A percentile compares a stretch with the other conserved stretches of the same genome.
Conservation (phyloP, 345 rosid species). For the Brassica cretica region DNA sequence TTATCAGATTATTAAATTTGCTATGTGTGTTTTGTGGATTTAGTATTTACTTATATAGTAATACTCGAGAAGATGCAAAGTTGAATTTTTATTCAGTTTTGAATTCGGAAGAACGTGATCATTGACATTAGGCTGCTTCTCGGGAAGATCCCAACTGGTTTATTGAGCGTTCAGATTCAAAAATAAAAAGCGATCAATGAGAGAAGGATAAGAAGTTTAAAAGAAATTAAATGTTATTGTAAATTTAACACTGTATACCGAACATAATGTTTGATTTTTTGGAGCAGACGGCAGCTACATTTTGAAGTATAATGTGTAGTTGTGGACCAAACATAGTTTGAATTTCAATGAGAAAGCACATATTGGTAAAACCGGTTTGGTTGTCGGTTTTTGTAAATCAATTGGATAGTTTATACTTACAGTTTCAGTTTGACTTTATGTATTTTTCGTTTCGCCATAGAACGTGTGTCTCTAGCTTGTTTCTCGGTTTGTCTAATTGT, state of each 20-base stretch:
- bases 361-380: conserved; percentile 1
- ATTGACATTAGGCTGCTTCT: conserved; percentile 17
- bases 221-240: background rate
- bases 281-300: conserved; percentile 25
- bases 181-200: conserved; percentile 8
- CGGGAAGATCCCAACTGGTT: conserved; percentile 14
- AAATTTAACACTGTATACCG: background rate
- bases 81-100: conserved; percentile 24
- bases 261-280: conserved; percentile 17
- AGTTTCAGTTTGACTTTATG: background rate
- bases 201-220: background rate
- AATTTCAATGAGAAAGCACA: conserved; percentile 10
- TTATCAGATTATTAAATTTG: background rate
- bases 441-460: background rate
- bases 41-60: conserved; percentile 21
- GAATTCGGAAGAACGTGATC: conserved; percentile 13
- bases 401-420: background rate
- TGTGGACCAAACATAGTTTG: conserved; percentile 17
- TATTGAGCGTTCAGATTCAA: background rate
- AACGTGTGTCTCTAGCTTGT: background rate
- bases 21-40: conserved; percentile 15
- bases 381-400: background rate
- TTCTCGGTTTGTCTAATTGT: background rate
- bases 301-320: background rate
- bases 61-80: conserved; percentile 25